Conservation (phyloP, 495 filamentous ascomycete genomes). For the Amniculicola lignicola region DNA sequence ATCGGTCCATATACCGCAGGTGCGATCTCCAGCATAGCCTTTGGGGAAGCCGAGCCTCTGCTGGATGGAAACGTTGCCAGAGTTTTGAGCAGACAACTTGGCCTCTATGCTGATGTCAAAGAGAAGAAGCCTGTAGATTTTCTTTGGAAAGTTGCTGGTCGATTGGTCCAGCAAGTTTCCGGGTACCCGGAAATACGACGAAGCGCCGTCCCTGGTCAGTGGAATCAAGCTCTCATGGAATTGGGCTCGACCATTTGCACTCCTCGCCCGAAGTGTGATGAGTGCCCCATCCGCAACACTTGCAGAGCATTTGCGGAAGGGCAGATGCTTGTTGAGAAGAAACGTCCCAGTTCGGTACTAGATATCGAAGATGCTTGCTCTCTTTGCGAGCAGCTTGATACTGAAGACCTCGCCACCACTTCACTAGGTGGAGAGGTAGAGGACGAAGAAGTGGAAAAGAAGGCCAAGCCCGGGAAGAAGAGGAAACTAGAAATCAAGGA, state of each 20-base stretch:
- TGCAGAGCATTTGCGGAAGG: slow-evolving; percentile 25
- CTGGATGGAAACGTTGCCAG: slow-evolving; percentile 25
- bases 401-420: slow-evolving; percentile 20
- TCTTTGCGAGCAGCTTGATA: slow-evolving; percentile 23
- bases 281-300: slow-evolving; percentile 20
- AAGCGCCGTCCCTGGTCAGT: slow-evolving; percentile 17
- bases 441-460: not conserved
- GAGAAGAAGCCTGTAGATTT: slow-evolving; percentile 19
- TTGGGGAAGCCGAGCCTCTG: slow-evolving; percentile 21
- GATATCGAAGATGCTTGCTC: slow-evolving; percentile 19
- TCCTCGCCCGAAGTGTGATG: slow-evolving; percentile 22
- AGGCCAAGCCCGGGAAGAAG: slow-evolving; percentile 1
- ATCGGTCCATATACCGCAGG: slow-evolving; percentile 27
- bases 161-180: slow-evolving; percentile 15
- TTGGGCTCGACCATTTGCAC: slow-evolving; percentile 27
- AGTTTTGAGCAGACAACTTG: slow-evolving; percentile 26
- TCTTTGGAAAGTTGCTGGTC: slow-evolving; percentile 20
- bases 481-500: slow-evolving; percentile 9
- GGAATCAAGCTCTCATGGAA: slow-evolving; percentile 32
- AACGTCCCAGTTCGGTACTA: not conserved
- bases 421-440: slow-evolving; percentile 9
- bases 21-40: slow-evolving; percentile 27
- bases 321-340: slow-evolving; percentile 1
- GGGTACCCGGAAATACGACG: not conserved
- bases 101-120: slow-evolving; percentile 22